phyloP scores from a whole-genome alignment of 2,329 filamentous ascomycete species.

The Fusarium coffeatum region DNA sequence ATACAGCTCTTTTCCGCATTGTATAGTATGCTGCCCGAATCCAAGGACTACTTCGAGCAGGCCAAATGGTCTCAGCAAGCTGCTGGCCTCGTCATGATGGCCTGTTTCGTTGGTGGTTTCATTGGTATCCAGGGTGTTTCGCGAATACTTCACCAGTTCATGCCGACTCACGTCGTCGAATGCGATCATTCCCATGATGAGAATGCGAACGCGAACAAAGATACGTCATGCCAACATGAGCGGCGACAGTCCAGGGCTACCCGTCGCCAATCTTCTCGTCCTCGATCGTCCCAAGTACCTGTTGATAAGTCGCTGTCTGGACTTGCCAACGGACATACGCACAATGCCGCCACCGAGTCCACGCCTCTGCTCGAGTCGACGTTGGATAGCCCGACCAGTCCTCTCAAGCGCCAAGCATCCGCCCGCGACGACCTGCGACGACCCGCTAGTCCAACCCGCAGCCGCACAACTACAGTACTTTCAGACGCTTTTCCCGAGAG shows the following conservation, averaged over 20 bases:
- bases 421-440: conserved; percentile 49
- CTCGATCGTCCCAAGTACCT: conserved; percentile 40
- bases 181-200: conserved; percentile 81
- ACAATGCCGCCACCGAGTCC: conserved; percentile 54
- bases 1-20: conserved; percentile 87
- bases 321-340: conserved; percentile 36
- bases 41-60: conserved; percentile 79
- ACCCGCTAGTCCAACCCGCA: conserved; percentile 44
- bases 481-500: conserved; percentile 51
- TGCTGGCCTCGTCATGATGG: conserved; percentile 77
- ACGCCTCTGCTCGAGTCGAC: conserved; percentile 61
- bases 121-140: conserved; percentile 81
- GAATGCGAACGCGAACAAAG: conserved; percentile 50
- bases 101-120: conserved; percentile 77
- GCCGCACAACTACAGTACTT: conserved; percentile 45
- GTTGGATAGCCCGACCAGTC: conserved; percentile 40
- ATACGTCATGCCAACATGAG: conserved; percentile 42
- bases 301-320: conserved; percentile 36
- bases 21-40: conserved; percentile 91
- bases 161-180: conserved; percentile 83
- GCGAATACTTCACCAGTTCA: conserved; percentile 75
- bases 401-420: conserved; percentile 47
- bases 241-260: conserved; percentile 49
- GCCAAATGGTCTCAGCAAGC: conserved; percentile 73
- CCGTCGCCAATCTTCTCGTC: conserved; percentile 47